Evolutionary conservation across 257 asterid genomes (phyloP), one percentile per base, ranked within the genome.

Genomic region (Eucommia ulmoides): DNA sequence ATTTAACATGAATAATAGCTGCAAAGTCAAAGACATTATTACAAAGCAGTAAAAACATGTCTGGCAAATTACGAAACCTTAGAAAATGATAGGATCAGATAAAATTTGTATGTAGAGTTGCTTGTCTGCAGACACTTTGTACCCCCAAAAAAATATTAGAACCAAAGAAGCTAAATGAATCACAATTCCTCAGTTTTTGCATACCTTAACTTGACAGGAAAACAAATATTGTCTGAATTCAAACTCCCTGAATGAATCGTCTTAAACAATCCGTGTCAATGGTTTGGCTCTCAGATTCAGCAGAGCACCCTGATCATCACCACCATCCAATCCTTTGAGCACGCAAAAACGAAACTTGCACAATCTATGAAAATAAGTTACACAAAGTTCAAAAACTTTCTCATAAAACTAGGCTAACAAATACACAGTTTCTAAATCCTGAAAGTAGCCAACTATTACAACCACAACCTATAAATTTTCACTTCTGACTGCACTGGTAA

Each of bases 171-270:
- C 38, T 29, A 29, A 29, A 29, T 29, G 38, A 29, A 7, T 29
- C 7, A 29, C 12, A 29, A 29, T 29, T 7, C 7, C 38, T 29
- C 8, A 29, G 7, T 29, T 29, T 59, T 19, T 68, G 55, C 81
- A 48, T 65, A 91, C 98, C 96, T 86, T 86, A 54, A 95, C 93
- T 74, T 91, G 95, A 71, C 96, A 83, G 74, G 95, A 80, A 79
- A 91, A 91, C 59, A 91, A 76, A 72, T 91, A 91, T 76, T 91
- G 98, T 74, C 93, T 75, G 85, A 91, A 91, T 66, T 91, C 96
- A 56, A 86, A 91, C 64, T 91, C 95, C 79, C 95, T 77, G 65
- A 91, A 86, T 42, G 96, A 81, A 68, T 86, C 98, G 49, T 91
- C 93, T 56, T 73, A 87, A 65, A 91, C 79, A 65, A 91, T 91